These are phyloP conservation scores for Hymenoscyphus salicellus DNA, from an alignment of 2,329 filamentous ascomycete species.

Conservation along the genomic window DNA sequence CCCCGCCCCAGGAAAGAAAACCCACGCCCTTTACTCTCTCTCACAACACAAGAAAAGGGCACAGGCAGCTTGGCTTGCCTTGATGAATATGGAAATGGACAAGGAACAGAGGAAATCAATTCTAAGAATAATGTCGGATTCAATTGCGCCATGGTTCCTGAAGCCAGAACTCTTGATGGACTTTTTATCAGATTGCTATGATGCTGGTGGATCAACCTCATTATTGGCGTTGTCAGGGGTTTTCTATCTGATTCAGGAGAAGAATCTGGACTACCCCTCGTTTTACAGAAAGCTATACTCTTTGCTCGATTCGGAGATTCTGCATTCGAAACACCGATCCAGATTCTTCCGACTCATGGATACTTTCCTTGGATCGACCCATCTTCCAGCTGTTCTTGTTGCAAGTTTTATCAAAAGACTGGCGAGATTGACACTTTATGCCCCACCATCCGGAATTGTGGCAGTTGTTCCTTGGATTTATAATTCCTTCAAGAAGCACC, in stretches of 20 bases:
- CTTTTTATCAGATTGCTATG: constrained; percentile 92
- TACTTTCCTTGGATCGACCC: constrained; percentile 84
- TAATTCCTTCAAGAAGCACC: constrained; percentile 87
- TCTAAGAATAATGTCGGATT: constrained; percentile 69
- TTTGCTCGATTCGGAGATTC: constrained; percentile 75
- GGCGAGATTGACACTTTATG: constrained; percentile 77
- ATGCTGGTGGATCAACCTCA: constrained; percentile 80
- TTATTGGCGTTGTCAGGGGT: constrained; percentile 87
- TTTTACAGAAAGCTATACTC: constrained; percentile 96
- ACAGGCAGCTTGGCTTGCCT: constrained; percentile 80
- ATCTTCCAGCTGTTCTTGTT: constrained; percentile 85
- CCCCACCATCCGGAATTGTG: constrained; percentile 85
- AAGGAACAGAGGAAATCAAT: constrained; percentile 76
- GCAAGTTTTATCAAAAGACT: constrained; percentile 97
- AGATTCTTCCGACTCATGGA: constrained; percentile 90
- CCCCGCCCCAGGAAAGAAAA: constrained; percentile 61
- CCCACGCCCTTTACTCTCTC: constrained; percentile 62
- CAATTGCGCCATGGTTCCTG: constrained; percentile 84
- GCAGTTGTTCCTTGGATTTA: constrained; percentile 90
- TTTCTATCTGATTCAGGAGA: constrained; percentile 89
- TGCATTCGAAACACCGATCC: constrained; percentile 92
- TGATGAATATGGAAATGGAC: constrained; percentile 65
- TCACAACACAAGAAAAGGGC: constrained; percentile 73
- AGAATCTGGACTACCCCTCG: constrained; percentile 91
- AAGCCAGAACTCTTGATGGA: constrained; percentile 90